Evolutionary conservation across 2,329 filamentous ascomycete genomes (phyloP).

Genomic region (Erysiphe neolycopersici): DNA sequence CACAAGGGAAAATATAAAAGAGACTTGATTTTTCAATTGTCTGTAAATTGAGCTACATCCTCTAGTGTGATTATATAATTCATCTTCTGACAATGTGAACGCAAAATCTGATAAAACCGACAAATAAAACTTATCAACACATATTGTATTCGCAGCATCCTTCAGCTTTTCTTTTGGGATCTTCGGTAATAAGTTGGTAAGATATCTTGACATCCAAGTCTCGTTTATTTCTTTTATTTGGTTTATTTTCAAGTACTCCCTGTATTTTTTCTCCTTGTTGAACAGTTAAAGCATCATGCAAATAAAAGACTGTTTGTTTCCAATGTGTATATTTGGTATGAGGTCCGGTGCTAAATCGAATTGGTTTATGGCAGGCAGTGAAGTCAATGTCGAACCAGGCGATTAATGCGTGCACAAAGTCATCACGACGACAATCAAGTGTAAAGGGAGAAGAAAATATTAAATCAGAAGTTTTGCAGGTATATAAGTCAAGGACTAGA

Average conservation of each 20-base stretch:
- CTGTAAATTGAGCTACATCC: too few species aligned
- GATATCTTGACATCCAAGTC: slow-evolving; percentile 78
- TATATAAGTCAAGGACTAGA: slow-evolving; percentile 82
- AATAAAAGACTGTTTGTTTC: slow-evolving; percentile 99
- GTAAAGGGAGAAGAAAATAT: slow-evolving; percentile 58
- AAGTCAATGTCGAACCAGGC: slow-evolving; percentile 99
- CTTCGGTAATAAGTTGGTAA: slow-evolving; percentile 56
- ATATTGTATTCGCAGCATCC: slow-evolving; percentile 61
- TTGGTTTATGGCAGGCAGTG: slow-evolving; percentile 90
- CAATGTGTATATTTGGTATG: slow-evolving; percentile 99
- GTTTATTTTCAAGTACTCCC: slow-evolving; percentile 53
- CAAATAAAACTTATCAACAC: slow-evolving; percentile 21
- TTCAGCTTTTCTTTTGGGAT: slow-evolving; percentile 38
- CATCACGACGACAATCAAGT: slow-evolving; percentile 54
- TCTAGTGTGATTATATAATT: too few species aligned
- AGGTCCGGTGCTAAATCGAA: slow-evolving; percentile 86
- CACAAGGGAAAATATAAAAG: too few species aligned
- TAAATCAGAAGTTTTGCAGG: slow-evolving; percentile 56
- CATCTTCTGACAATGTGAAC: too few species aligned
- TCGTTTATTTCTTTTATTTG: slow-evolving; percentile 80
- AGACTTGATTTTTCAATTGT: too few species aligned
- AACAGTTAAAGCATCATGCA: slow-evolving; percentile 77
- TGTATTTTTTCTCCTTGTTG: slow-evolving; percentile 59
- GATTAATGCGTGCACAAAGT: slow-evolving; percentile 90
- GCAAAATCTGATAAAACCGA: too few species aligned